phyloP scores from a whole-genome alignment of 495 filamentous ascomycete genomes.

The Neohortaea acidophila region DNA sequence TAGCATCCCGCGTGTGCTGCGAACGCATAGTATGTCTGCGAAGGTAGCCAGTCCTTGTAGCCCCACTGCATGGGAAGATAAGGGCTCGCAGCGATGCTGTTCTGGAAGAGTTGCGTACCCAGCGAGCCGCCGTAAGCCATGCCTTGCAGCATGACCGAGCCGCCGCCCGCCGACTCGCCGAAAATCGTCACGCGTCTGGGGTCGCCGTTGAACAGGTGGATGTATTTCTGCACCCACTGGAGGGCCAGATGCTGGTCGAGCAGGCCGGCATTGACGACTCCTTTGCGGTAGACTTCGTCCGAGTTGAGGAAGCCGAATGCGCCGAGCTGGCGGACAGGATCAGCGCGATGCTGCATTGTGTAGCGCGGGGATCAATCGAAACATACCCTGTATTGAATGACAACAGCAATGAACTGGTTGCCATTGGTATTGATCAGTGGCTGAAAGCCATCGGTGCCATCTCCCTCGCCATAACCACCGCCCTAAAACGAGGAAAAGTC shows the following conservation, averaged over 20 bases:
- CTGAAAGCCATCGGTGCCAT: constrained; percentile 17
- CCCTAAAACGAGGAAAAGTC: constrained; percentile 8
- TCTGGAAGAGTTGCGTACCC: constrained; percentile 25
- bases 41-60: constrained; percentile 33
- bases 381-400: constrained; percentile 23
- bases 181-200: constrained; percentile 44
- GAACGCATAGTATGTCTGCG: constrained; percentile 41
- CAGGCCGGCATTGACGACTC: constrained; percentile 47
- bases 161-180: constrained; percentile 48
- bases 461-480: constrained; percentile 22
- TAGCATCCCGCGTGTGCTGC: constrained; percentile 38
- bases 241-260: constrained; percentile 53
- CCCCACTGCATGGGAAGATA: constrained; percentile 15
- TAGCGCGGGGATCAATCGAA: not conserved
- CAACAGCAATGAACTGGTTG: constrained; percentile 22
- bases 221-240: constrained; percentile 57
- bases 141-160: constrained; percentile 35
- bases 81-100: constrained; percentile 4
- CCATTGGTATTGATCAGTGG: constrained; percentile 21
- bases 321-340: constrained; percentile 9
- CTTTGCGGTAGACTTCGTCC: constrained; percentile 32
- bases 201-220: constrained; percentile 56
- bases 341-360: not conserved
- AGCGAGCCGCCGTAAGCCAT: constrained; percentile 35
- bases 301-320: constrained; percentile 46